Base-by-base conservation (phyloP, 805 yeast species). In the Wickerhamiella allomyrinae region DNA sequence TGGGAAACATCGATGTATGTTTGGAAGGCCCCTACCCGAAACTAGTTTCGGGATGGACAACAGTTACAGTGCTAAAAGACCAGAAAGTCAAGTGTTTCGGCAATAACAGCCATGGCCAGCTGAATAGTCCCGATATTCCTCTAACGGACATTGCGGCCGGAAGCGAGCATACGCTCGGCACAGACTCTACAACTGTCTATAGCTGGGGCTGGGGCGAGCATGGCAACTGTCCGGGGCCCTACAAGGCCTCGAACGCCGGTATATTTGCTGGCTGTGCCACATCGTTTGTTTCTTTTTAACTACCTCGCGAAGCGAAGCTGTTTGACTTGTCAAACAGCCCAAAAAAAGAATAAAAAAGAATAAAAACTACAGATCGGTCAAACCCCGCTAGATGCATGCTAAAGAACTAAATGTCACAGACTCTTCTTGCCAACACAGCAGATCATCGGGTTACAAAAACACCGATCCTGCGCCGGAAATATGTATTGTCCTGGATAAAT, bases 181-280 rank as follows among this genome's bases (percentile, higher is more conserved):
- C 34, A 7, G 34, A 31, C 21, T 13, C 6, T 17, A 19, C 3
- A 4, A 39, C 43, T 7, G 77, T 86, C 0, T 63, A 55, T 42
- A 70, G 87, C 2, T 91, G 97, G 97, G 98, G 98, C 0, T 89
- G 98, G 98, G 96, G 95, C 11, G 97, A 91, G 55, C 98, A 89
- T 59, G 98, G 98, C 0, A 89, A 89, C 56, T 89, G 97, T 61
- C 57, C 57, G 2, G 94, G 95, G 1, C 48, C 49, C 3, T 22
- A 20, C 19, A 2, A 23, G 5, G 13, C 14, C 3, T 3, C 10
- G 14, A 31, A 31, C 5, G 21, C 34, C 13, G 7, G 10, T 14
- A 38, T 55, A 5, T 50, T 42, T 21, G 59, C 53, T 2, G 61
- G 61, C 13, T 57, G 61, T 37, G 61, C 60, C 11, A 57, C 61